Base-by-base conservation (phyloP, 371 early-diverging fungal genomes). In the Umbelopsis sp. region DNA sequence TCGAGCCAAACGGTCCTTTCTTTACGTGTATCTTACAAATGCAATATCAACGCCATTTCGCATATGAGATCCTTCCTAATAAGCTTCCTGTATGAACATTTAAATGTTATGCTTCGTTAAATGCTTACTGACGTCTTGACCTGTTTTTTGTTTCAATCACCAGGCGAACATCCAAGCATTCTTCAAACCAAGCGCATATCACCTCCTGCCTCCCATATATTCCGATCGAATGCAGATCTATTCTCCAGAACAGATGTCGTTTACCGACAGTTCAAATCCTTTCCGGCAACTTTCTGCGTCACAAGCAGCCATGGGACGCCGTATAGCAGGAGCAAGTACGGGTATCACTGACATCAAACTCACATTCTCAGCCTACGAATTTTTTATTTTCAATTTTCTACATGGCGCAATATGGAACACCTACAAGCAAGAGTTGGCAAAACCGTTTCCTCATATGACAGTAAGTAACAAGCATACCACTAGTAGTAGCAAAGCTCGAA, bases 371-470 rank as follows among this genome's bases (percentile, higher is more conserved):
- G 57, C 57, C 10, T 57, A 57, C n/a, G 57, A 57, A 18, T 57
- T 57, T 35, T 57, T 57, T 14, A 57, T 57, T 14, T 57, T 57
- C 35, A 57, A 57, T 35, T 32, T 57, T 11, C 18, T 57, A 35
- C 57, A 57, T 57, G 57, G 57, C 29, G 57, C 57, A 8, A 57
- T 57, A 16, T 57, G 57, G 57, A 57, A 57, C 9, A 29, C 57
- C 11, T 57, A 57, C 14, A 57, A 57, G 18, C 57, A 24, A 25
- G 57, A 57, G n/a, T 4, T 35, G 10, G 57, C n/a, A 12, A 57
- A 35, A 18, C 29, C 25, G 3, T 18, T 57, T 35, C 35, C 11
- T 16, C 57, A 29, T 18, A 57, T 57, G 57, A 29, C 57, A 37
- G 57, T 57, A 57, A 57, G 57, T 57, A 12, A n/a, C 35, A 35